Evolutionary conservation across 225 moss, liverwort and hornwort species (phyloP).

Genomic region (Marchantia polymorpha): DNA sequence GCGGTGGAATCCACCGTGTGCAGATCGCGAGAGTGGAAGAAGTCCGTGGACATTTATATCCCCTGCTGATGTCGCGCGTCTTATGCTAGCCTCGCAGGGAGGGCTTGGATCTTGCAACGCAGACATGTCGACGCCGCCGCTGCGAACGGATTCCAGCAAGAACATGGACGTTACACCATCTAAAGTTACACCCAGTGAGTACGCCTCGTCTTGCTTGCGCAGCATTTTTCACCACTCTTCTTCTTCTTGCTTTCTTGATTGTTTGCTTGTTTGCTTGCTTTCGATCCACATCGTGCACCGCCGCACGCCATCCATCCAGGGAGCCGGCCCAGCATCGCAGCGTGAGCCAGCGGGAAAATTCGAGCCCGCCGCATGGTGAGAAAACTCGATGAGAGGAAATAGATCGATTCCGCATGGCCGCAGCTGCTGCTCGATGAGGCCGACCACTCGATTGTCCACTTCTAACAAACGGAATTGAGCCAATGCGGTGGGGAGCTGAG

Average conservation of each 20-base stretch:
- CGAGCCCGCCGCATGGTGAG: too few relatives aligned
- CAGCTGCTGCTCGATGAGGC: too few relatives aligned
- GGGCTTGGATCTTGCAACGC: slow-evolving; percentile 11
- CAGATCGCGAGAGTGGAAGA: slow-evolving; percentile 6
- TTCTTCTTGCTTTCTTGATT: neutral
- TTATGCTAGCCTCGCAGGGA: slow-evolving; percentile 7
- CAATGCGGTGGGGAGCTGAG: too few relatives aligned
- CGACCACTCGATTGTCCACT: too few relatives aligned
- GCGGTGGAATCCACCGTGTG: neutral
- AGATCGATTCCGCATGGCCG: too few relatives aligned
- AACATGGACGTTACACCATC: slow-evolving; percentile 19
- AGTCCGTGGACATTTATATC: slow-evolving; percentile 5
- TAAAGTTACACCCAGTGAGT: slow-evolving; percentile 16
- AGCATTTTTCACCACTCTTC: neutral
- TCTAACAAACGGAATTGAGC: too few relatives aligned
- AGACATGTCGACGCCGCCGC: slow-evolving; percentile 5
- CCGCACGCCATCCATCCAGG: neutral
- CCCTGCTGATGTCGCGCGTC: slow-evolving; percentile 6
- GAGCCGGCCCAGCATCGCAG: too few relatives aligned
- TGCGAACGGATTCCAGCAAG: slow-evolving; percentile 19
- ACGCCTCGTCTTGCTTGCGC: neutral
- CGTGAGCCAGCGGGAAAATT: too few relatives aligned
- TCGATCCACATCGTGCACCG: neutral
- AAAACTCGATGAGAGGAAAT: too few relatives aligned
- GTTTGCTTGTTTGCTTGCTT: neutral